A percentile compares a stretch with the other conserved stretches of the same genome.
These are phyloP conservation scores for Euphorbia pulcherrima DNA, from an alignment of 345 rosid species.

Conservation along the genomic window DNA sequence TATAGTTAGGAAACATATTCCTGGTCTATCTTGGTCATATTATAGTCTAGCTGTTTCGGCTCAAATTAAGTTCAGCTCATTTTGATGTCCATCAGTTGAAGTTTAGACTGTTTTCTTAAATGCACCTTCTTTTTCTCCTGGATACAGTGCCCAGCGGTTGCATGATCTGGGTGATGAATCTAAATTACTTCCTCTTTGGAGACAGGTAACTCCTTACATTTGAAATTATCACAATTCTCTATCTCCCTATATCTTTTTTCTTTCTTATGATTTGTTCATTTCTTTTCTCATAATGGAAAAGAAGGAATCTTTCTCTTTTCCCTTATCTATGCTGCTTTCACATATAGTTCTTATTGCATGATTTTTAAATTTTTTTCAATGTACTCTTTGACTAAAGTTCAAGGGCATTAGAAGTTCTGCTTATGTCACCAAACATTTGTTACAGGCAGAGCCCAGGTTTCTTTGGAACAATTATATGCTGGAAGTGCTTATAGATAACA, in stretches of 20 bases:
- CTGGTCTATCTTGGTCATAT: not conserved
- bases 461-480: conserved; percentile 96
- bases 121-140: conserved; percentile 9
- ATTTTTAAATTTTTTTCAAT: conserved; percentile 10
- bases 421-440: conserved; percentile 23
- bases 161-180: conserved; percentile 90
- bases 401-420: conserved; percentile 4
- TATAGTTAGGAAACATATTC: not conserved
- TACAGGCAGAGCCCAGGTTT: conserved; percentile 96
- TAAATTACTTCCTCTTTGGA: conserved; percentile 94
- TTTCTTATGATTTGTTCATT: not conserved
- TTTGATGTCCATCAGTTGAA: not conserved
- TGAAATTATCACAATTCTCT: not conserved
- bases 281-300: not conserved
- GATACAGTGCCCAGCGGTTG: conserved; percentile 74
- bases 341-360: not conserved
- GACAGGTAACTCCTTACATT: conserved; percentile 62
- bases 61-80: not conserved
- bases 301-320: not conserved
- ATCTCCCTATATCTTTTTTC: not conserved
- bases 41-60: conserved; percentile 3
- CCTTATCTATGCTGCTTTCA: not conserved
- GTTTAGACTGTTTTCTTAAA: not conserved
- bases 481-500: conserved; percentile 88
- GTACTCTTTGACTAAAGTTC: conserved; percentile 13